Conservation (phyloP, 1,284 basidiomycete genomes). For the Veloboletus limbatus region DNA sequence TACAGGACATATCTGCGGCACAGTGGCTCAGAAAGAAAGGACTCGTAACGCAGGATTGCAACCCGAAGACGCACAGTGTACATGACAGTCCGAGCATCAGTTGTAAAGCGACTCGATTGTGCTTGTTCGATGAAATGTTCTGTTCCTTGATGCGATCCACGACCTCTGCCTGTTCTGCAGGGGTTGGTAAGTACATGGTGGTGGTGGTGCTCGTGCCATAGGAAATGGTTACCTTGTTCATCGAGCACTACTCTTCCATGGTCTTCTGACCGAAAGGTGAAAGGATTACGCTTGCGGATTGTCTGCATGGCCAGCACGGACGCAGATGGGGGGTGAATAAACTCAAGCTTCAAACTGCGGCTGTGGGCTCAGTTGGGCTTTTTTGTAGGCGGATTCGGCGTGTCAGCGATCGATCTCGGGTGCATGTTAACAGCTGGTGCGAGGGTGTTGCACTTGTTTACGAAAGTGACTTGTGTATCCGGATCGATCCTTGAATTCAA, state of each 20-base stretch:
- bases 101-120: slow-evolving; percentile 38
- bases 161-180: slow-evolving; percentile 52
- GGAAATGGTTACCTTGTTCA: slow-evolving; percentile 44
- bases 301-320: slow-evolving; percentile 20
- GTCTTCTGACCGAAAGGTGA: slow-evolving; percentile 35
- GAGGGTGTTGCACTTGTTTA: slow-evolving; percentile 27
- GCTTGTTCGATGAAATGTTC: slow-evolving; percentile 40
- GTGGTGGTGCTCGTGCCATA: background rate
- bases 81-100: slow-evolving; percentile 42
- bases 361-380: background rate
- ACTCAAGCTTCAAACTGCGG: slow-evolving; percentile 1
- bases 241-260: slow-evolving; percentile 41
- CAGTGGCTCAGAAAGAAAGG: background rate
- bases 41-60: background rate
- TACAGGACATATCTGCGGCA: slow-evolving; percentile 42
- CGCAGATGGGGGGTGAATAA: too few species aligned
- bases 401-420: too few species aligned
- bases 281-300: slow-evolving; percentile 46
- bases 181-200: slow-evolving; percentile 7
- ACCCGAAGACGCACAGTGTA: slow-evolving; percentile 40
- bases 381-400: slow-evolving; percentile 18
- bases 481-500: slow-evolving; percentile 1
- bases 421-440: background rate
- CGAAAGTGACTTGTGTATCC: slow-evolving; percentile 10
- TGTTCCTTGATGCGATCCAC: slow-evolving; percentile 42